Conservation (phyloP, 106 monocot species). For the Narthecium ossifragum region DNA sequence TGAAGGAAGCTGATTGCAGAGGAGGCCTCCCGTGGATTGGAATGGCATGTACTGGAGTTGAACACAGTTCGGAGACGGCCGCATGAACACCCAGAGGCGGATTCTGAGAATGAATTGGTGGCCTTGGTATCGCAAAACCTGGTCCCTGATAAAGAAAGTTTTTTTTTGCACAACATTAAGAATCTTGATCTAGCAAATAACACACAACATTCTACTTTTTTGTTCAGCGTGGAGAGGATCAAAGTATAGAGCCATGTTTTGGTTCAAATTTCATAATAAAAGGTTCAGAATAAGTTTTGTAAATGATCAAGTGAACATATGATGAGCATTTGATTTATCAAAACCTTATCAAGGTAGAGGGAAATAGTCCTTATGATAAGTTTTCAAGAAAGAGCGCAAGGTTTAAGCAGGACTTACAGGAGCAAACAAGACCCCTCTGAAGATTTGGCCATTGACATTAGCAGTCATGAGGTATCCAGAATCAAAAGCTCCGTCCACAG, state of each 20-base stretch:
- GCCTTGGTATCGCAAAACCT: conserved; percentile 26
- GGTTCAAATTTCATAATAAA: too few relatives aligned
- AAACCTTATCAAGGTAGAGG: too few relatives aligned
- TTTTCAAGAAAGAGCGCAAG: too few relatives aligned
- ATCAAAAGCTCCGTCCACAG: conserved; percentile 89
- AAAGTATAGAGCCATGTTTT: too few relatives aligned
- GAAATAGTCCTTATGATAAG: too few relatives aligned
- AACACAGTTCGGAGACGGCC: conserved; percentile 12
- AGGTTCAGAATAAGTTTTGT: too few relatives aligned
- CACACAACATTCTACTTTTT: too few relatives aligned
- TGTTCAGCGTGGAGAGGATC: too few relatives aligned
- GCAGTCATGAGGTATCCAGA: conserved; percentile 93
- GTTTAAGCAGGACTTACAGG: conserved; percentile 65
- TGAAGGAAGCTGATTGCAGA: conserved; percentile 4
- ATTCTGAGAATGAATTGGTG: conserved; percentile 22
- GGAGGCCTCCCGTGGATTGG: conserved; percentile 37
- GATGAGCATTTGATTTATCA: too few relatives aligned
- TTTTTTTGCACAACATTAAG: too few relatives aligned
- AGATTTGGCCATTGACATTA: conserved; percentile 82
- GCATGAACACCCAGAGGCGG: conserved; percentile 12
- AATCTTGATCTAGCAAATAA: too few relatives aligned
- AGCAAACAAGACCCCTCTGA: conserved; percentile 83
- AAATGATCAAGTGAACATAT: too few relatives aligned
- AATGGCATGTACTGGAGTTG: conserved; percentile 16
- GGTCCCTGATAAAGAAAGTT: conserved; percentile 34